Conservation (phyloP, 345 rosid species). For the Moricandia moricandioides region DNA sequence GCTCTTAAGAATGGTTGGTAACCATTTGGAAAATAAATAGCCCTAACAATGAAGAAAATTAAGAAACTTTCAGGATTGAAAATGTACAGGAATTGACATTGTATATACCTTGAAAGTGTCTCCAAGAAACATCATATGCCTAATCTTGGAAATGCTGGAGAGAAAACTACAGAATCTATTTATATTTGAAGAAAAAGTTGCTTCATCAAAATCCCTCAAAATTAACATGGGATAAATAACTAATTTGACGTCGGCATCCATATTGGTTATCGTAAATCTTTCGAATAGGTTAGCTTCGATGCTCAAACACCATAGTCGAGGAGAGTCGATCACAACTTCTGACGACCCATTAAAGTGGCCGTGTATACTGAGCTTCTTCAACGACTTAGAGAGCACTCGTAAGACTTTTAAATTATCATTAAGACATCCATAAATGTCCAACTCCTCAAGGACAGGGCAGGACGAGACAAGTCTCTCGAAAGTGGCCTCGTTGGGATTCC, state of each 20-base stretch:
- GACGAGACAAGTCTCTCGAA: constrained; percentile 13
- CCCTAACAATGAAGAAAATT: background rate
- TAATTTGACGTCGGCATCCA: background rate
- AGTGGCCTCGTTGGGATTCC: background rate
- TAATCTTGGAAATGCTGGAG: background rate
- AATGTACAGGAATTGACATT: background rate
- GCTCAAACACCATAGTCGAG: background rate
- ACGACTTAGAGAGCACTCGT: background rate
- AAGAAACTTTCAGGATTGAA: background rate
- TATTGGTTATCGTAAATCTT: background rate
- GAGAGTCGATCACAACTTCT: background rate
- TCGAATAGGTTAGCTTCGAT: background rate
- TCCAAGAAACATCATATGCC: background rate
- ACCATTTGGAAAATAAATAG: background rate
- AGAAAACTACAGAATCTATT: background rate
- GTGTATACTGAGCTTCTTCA: background rate
- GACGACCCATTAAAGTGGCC: background rate
- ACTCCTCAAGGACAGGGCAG: background rate
- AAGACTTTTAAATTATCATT: background rate
- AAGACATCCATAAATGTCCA: background rate
- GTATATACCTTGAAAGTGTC: background rate
- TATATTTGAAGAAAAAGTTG: background rate
- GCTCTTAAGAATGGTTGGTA: background rate
- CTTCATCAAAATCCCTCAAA: background rate
- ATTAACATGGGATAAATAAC: background rate